Conservation (phyloP, 192 early-diverging fungal species). For the Podila verticillata region DNA sequence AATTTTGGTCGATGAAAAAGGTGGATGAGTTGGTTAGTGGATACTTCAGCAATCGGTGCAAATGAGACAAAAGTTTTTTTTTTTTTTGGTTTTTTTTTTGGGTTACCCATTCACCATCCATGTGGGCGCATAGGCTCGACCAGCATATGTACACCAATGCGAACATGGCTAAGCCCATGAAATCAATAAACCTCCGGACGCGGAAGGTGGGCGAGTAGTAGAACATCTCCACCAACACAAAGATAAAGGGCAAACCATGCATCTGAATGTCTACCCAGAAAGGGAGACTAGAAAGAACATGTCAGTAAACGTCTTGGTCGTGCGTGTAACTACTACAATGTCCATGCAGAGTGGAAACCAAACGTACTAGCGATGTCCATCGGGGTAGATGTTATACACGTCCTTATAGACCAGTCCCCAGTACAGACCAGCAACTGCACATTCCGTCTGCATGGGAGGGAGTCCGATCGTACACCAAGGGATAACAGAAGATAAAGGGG, state of each 20-base stretch:
- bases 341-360: not conserved
- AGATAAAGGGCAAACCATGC: constrained; percentile 33
- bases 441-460: constrained; percentile 12
- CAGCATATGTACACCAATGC: constrained; percentile 12
- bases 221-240: constrained; percentile 27
- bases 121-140: constrained; percentile 37
- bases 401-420: constrained; percentile 16
- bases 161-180: not conserved
- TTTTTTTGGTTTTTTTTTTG: not conserved
- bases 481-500: too few species aligned
- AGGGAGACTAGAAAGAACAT: constrained; percentile 18
- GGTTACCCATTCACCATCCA: constrained; percentile 37
- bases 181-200: constrained; percentile 4
- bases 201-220: constrained; percentile 14
- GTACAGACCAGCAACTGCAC: constrained; percentile 13
- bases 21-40: not conserved
- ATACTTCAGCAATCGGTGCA: not conserved
- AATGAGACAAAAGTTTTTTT: not conserved
- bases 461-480: not conserved
- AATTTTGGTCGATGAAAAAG: not conserved
- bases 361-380: constrained; percentile 38
- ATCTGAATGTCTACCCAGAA: constrained; percentile 37
- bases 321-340: not conserved
- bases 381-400: constrained; percentile 25
- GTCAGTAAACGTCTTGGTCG: not conserved